Conservation (phyloP, 2,329 filamentous ascomycete genomes). For the Chaetomium olivaceum region DNA sequence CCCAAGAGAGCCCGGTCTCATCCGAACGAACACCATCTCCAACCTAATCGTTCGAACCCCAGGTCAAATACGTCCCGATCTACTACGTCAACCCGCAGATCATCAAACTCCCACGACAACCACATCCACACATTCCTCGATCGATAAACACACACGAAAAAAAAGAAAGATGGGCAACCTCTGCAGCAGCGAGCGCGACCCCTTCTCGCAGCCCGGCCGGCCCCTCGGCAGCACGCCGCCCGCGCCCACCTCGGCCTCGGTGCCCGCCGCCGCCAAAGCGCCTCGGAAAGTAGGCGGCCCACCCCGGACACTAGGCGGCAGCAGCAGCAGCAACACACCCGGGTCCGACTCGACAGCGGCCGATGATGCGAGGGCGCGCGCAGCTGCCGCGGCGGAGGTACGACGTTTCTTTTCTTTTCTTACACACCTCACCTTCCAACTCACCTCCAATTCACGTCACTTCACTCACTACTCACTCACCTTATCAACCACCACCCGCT, state of each 20-base stretch:
- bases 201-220: slow-evolving; percentile 72
- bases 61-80: too few species aligned
- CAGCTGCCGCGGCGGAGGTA: slow-evolving; percentile 84
- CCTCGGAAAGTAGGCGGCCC: slow-evolving; percentile 52
- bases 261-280: slow-evolving; percentile 44
- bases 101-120: too few species aligned
- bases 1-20: slow-evolving; percentile 7
- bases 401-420: slow-evolving; percentile 35
- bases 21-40: not conserved
- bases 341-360: slow-evolving; percentile 16
- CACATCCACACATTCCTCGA: not conserved
- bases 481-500: not conserved
- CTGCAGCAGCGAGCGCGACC: slow-evolving; percentile 73
- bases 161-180: slow-evolving; percentile 73
- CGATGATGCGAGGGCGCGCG: slow-evolving; percentile 68
- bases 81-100: too few species aligned
- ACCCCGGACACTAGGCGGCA: slow-evolving; percentile 64
- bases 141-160: too few species aligned
- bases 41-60: not conserved
- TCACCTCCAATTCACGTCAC: not conserved
- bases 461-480: too few species aligned
- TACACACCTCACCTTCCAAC: too few species aligned
- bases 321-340: slow-evolving; percentile 41
- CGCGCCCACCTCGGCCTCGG: slow-evolving; percentile 52
- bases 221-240: slow-evolving; percentile 62